Percentiles rank a stretch among this genome's conserved stretches.
Evolutionary conservation across 108 stramenopile species (phyloP).

Genomic region (Aurantiochytrium sp.): DNA sequence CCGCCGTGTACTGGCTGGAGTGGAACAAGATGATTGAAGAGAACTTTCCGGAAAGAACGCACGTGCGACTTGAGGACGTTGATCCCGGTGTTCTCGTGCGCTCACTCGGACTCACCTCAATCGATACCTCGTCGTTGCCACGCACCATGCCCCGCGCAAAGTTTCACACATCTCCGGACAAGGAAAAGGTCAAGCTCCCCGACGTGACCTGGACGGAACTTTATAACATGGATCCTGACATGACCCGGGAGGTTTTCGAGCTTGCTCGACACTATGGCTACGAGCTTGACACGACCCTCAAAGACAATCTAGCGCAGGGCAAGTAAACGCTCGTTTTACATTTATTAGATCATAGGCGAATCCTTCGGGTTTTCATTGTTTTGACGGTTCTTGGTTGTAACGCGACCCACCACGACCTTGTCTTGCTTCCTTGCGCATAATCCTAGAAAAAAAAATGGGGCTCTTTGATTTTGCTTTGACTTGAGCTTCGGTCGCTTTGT

Average conservation of each 20-base stretch:
- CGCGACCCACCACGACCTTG: too few relatives aligned
- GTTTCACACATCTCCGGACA: neutral
- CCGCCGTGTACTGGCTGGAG: neutral
- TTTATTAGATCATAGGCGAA: too few relatives aligned
- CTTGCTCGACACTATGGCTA: neutral
- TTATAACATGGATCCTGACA: neutral
- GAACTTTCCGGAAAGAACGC: neutral
- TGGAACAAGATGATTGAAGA: neutral
- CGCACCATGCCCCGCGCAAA: neutral
- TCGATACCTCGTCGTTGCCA: neutral
- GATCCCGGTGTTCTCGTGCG: neutral
- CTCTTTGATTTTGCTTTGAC: too few relatives aligned
- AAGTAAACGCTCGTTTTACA: neutral
- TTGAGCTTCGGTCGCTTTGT: too few relatives aligned
- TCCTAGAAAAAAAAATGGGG: too few relatives aligned
- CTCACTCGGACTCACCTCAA: neutral
- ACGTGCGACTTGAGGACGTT: neutral
- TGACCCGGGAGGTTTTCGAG: neutral
- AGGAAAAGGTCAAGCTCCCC: neutral
- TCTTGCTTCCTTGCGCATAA: too few relatives aligned
- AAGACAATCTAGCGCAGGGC: neutral
- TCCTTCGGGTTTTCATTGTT: too few relatives aligned
- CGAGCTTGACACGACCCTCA: neutral
- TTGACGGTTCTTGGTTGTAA: too few relatives aligned
- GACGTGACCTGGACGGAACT: constrained; percentile 13